Percentiles rank a stretch among this genome's conserved stretches.
Evolutionary conservation across 176 grass and related monocot genomes (phyloP).

Genomic region (Miscanthus lutarioriparius): DNA sequence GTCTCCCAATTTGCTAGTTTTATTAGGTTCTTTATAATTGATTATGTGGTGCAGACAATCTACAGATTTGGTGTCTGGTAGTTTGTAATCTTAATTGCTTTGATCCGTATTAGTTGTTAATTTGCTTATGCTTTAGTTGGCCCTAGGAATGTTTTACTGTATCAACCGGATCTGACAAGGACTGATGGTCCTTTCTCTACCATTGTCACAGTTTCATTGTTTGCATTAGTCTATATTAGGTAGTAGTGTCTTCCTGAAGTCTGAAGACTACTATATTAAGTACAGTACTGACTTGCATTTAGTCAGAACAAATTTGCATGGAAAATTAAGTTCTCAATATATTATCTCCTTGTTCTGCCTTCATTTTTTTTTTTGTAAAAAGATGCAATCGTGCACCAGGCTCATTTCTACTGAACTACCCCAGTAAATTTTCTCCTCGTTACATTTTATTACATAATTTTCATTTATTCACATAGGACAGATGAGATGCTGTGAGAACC

Average conservation of each 20-base stretch:
- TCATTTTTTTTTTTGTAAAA: background rate
- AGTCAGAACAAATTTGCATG: slow-evolving; percentile 21
- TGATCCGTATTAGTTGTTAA: slow-evolving; percentile 19
- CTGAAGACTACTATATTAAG: background rate
- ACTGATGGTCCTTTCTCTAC: slow-evolving; percentile 3
- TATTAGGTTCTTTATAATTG: slow-evolving; percentile 29
- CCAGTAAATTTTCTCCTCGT: slow-evolving; percentile 13
- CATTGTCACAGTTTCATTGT: slow-evolving; percentile 1
- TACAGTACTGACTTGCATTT: background rate
- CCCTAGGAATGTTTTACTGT: slow-evolving; percentile 19
- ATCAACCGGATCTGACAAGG: slow-evolving; percentile 31
- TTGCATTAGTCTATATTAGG: slow-evolving; percentile 18
- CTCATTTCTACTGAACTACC: background rate
- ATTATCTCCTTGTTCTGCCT: background rate
- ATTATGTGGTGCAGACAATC: background rate
- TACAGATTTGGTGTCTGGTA: slow-evolving; percentile 20
- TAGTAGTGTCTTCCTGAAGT: background rate
- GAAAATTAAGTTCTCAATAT: background rate
- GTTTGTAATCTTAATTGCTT: slow-evolving; percentile 33
- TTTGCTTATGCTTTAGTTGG: slow-evolving; percentile 30
- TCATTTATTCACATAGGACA: slow-evolving; percentile 13
- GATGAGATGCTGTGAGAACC: slow-evolving; percentile 40
- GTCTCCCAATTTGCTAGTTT: slow-evolving; percentile 38
- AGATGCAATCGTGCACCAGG: background rate
- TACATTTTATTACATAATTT: slow-evolving; percentile 31